Evolutionary conservation across 164 flowering plant species (phyloP), one percentile per base, ranked within the genome.

Genomic region (Kalanchoe fedtschenkoi): DNA sequence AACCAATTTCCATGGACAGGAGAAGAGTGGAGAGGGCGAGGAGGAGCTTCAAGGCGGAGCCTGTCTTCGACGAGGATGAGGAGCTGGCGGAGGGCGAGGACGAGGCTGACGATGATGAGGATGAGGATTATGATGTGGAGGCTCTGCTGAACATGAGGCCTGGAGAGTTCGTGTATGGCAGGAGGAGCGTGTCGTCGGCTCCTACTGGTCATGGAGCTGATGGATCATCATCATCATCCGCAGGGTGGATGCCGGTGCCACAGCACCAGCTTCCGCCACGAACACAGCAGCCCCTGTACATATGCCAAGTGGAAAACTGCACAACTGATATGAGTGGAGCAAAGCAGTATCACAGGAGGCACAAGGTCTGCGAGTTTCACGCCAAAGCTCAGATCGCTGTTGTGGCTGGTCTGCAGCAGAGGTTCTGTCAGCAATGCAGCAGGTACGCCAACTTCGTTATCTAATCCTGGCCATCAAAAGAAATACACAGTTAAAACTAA

Each of bases 291-390:
- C 37, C 26, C 19, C 61, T 34, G 21, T 35, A 14, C 26, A 58
- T 34, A 21, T 91, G 97, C 58, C 97, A 91, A 64, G 88, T 78
- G 1, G 97, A 91, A 56, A 69, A 61, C 47, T 91, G 97, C 69
- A 58, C 69, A 2, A 82, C 75, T 34, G 85, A 86, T 62, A 67
- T 91, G 72, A 62, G 65, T 2, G 72, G 58, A 19, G 46, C 46
- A 5, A 42, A 42, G 16, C 46, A 42, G 17, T 42, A 42, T 10
- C 46, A 42, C 46, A 42, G 16, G 16, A 42, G 46, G 19, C 46
- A 42, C 16, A 42, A 42, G 46, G 46, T 42, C 19, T 42, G 46
- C 16, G 46, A 42, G 46, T 42, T 42, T 42, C 46, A 42, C 17
- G 46, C 46, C 46, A 42, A 42, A 19, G 46, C 46, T 42, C 46